Percentiles rank a stretch among this genome's conserved stretches.
Evolutionary conservation across 2,329 filamentous ascomycete genomes (phyloP).

Genomic region (Neonectria faginata): DNA sequence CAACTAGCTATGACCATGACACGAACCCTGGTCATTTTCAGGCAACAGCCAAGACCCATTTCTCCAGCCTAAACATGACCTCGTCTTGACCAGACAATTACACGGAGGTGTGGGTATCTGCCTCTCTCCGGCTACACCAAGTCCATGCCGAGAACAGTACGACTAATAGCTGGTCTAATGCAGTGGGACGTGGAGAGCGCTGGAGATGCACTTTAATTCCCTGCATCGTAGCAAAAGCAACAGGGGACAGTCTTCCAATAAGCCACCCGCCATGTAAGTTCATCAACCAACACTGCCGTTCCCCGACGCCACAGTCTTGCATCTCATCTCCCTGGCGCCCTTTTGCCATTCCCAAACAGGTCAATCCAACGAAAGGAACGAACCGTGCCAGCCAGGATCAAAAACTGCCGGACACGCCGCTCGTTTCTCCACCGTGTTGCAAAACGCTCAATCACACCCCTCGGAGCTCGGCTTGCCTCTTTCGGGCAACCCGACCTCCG

Average conservation of each 20-base stretch:
- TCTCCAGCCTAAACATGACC: not conserved
- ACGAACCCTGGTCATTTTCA: constrained; percentile 22
- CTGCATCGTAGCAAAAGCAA: constrained; percentile 12
- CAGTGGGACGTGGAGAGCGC: not conserved
- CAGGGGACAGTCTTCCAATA: constrained; percentile 11
- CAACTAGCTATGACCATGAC: constrained; percentile 9
- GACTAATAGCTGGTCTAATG: too few species aligned
- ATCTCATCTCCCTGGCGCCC: too few species aligned
- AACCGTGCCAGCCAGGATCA: not conserved
- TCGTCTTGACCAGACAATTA: too few species aligned
- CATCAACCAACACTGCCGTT: not conserved
- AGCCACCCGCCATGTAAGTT: constrained; percentile 11
- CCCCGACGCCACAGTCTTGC: not conserved
- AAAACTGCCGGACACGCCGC: constrained; percentile 10
- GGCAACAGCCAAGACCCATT: constrained; percentile 35
- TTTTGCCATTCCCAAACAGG: not conserved
- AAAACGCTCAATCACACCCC: constrained; percentile 14
- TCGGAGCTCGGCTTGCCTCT: constrained; percentile 37
- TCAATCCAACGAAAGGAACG: not conserved
- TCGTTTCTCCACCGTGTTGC: constrained; percentile 9
- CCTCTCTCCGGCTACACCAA: constrained; percentile 3
- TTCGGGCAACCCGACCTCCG: constrained; percentile 34
- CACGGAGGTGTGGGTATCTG: not conserved
- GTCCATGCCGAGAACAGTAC: too few species aligned
- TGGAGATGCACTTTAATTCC: constrained; percentile 18